These are phyloP conservation scores for Persicaria tinctoria DNA, from an alignment of 148 eudicot species.

Conservation along the genomic window DNA sequence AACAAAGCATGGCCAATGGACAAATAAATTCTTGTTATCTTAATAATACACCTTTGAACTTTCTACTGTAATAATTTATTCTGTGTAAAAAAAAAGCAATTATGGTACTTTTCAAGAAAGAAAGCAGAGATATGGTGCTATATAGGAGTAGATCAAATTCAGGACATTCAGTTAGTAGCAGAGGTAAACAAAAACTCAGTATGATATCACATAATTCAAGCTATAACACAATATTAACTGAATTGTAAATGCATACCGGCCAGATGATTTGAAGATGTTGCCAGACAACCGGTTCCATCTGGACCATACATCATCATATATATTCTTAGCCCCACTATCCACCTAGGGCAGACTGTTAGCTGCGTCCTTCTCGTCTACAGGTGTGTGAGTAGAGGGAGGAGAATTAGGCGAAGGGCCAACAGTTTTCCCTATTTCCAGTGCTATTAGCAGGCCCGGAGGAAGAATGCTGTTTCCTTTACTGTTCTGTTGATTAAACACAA, in stretches of 20 bases:
- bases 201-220: not conserved
- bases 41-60: not conserved
- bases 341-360: slow-evolving; percentile 67
- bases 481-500: slow-evolving; percentile 36
- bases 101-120: slow-evolving; percentile 3
- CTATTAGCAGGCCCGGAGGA: slow-evolving; percentile 98
- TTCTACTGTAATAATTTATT: not conserved
- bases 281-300: slow-evolving; percentile 75
- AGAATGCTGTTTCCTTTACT: slow-evolving; percentile 82
- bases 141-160: not conserved
- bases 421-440: slow-evolving; percentile 97
- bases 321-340: slow-evolving; percentile 65
- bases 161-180: not conserved
- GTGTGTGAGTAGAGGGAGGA: slow-evolving; percentile 92
- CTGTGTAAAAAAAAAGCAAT: not conserved
- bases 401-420: slow-evolving; percentile 93
- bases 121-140: not conserved
- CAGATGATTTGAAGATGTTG: slow-evolving; percentile 95
- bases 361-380: slow-evolving; percentile 79
- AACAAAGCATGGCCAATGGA: not conserved
- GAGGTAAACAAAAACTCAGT: not conserved
- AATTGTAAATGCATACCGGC: slow-evolving; percentile 46
- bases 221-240: not conserved
- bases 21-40: not conserved
- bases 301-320: slow-evolving; percentile 87